phyloP scores from a whole-genome alignment of 2,329 filamentous ascomycete species.

The Fusarium sp. region DNA sequence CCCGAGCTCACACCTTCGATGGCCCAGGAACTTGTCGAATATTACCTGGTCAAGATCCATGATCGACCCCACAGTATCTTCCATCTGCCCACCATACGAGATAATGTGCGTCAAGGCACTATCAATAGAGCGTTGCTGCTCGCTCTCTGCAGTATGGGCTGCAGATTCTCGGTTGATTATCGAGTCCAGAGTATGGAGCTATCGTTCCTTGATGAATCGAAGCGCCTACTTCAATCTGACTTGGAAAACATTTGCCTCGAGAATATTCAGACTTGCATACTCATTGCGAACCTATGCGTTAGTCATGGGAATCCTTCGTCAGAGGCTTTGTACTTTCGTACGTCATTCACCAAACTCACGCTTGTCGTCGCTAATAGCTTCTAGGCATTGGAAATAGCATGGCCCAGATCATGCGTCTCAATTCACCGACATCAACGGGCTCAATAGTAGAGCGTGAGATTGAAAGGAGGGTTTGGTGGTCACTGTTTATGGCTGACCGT shows the following conservation, averaged over 20 bases:
- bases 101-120: not conserved
- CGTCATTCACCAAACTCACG: not conserved
- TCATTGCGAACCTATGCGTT: constrained; percentile 12
- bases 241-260: constrained; percentile 26
- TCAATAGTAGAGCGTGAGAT: constrained; percentile 6
- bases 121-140: constrained; percentile 12
- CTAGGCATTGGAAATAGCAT: constrained; percentile 13
- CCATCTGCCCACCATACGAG: constrained; percentile 13
- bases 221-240: constrained; percentile 9
- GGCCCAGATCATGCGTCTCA: not conserved
- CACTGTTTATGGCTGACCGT: constrained; percentile 30
- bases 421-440: not conserved
- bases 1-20: not conserved
- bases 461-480: constrained; percentile 25
- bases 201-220: not conserved
- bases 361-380: not conserved
- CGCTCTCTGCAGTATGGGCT: constrained; percentile 19
- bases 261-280: constrained; percentile 24
- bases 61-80: constrained; percentile 26
- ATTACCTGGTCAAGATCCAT: constrained; percentile 25
- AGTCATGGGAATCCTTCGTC: constrained; percentile 11
- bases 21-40: constrained; percentile 9
- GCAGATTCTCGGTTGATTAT: constrained; percentile 1
- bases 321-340: constrained; percentile 22
- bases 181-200: not conserved